Base-by-base conservation (phyloP, 495 filamentous ascomycete species). In the Aspergillus sparsus region DNA sequence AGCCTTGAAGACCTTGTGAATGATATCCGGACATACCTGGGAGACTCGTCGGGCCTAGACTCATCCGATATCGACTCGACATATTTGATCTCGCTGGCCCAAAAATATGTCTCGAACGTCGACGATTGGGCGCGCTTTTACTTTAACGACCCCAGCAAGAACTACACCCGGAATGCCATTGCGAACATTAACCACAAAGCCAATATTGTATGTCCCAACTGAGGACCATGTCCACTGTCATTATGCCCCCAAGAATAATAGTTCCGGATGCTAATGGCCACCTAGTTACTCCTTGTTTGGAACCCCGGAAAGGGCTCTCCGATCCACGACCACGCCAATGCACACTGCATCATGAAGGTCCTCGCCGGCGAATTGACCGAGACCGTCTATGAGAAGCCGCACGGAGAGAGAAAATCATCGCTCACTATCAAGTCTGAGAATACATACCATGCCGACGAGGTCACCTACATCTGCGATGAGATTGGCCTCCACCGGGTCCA, bases 301-400 rank as follows among this genome's bases (percentile, higher is more conserved):
- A 88, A 85, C 7, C 92, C 92, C 10, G 86, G 88, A 36, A 90
- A 91, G 70, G 85, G 84, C 27, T 91, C 86, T 52, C 87, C 85
- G 0, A 86, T 96, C 59, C 92, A 97, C 69, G 92, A 97, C 68
- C 89, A 93, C 68, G 88, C 89, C 62, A 85, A 90, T 66, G 88
- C 89, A 16, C 89, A 92, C 66, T 93, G 89, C 61, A 75, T 84
- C 37, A 84, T 84, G 82, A 84, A 84, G 60, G 73, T 83, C 53
- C 36, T 77, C 45, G 67, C 61, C 37, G 74, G 67, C 83, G 89
- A 57, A 69, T 74, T 97, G 37, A 85, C 79, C 53, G 92, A 97
- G 72, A 90, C 86, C 4, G 81, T 87, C 13, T 97, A 91, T 66
- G 76, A 79, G 32, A 85, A 86, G 66, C 91, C 90, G 0, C 70